Base-by-base conservation (phyloP, 306 rosid species). In the Pterocarpus santalinus region DNA sequence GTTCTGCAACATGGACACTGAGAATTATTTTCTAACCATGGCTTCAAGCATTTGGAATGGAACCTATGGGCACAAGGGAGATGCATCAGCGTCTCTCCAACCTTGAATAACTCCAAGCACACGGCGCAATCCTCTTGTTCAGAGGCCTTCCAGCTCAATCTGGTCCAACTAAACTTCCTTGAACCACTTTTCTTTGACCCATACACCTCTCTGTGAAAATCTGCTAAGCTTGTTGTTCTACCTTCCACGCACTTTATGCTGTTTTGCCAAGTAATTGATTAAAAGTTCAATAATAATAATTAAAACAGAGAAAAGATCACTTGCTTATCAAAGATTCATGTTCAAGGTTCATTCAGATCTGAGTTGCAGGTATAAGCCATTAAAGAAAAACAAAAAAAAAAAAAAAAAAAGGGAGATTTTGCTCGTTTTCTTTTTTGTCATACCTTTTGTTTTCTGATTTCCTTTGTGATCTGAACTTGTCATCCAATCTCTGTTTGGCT, bases 1-100 rank as follows among this genome's bases (percentile, higher is more conserved):
- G 75, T 87, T 82, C 98, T 86, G 83, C 99, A 95, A 17, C 97
- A 95, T 72, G 99, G 99, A 87, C 99, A 95, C 35, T 89, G 86
- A 5, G 88, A 77, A 63, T 90, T 91, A 66, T 83, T 85, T 67
- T 86, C 84, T 4, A 95, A 87, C 99, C 98, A 95, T 62, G 99
- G 99, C 38, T 86, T 86, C 81, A 95, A 79, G 65, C 99, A 95
- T 4, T 53, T 76, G 43, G 84, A 87, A 63, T 95, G 99, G 85
- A 95, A 95, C 85, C 82, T 89, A 53, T 94, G 97, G 0, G 95
- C 92, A 72, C 98, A 94, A 32, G 90, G 98, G 41, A 92, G 88
- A 79, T 83, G 88, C 58, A 86, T 80, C 79, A 92, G 69, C 4
- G 80, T 80, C 84, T 94, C 91, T 57, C 88, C 86, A 33, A 56